Base-by-base conservation (phyloP, 2,329 filamentous ascomycete species). In the Penicillium crustosum region DNA sequence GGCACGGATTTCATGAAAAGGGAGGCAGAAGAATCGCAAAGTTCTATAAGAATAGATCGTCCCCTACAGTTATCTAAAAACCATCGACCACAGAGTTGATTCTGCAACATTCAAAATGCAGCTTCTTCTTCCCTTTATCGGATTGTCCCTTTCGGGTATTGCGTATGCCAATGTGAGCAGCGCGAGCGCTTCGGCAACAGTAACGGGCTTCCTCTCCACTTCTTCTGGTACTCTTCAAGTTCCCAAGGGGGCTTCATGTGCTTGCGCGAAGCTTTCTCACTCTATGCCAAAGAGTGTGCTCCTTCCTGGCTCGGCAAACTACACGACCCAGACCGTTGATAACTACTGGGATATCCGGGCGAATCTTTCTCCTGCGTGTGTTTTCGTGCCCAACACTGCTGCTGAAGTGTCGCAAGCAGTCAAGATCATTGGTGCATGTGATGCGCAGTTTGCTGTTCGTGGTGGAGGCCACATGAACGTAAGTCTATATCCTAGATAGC, bases 371-470 rank as follows among this genome's bases (percentile, higher is more conserved):
- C 72, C 73, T 8, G 58, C 61, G 1, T 75, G 73, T 51, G 63
- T 74, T 44, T 71, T 74, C 33, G 44, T 70, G n/a, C 72, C 72
- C 1, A 31, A 23, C 3, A 59, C 61, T 7, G 66, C 68, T 6
- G 38, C 59, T 15, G 52, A 68, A 36, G 67, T 75, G 4, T 62
- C 71, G 1, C 50, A 54, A 21, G 69, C 66, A 2, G 49, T 75
- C 2, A 47, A 57, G 6, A 60, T 68, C 0, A 57, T 74, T 8
- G 42, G 35, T 4, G n/a, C 31, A 0, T 69, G 70, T 65, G 47
- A 76, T 45, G 61, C 72, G 6, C 74, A 77, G 31, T 86, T 86
- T 58, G 82, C 83, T 4, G 68, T 85, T 66, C 82, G 83, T 62
- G 80, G 80, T 0, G 83, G 83, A 23, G 83, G 83, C 0, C 83